Conservation (phyloP, 2,329 filamentous ascomycete species). For the Diaporthe batatas region DNA sequence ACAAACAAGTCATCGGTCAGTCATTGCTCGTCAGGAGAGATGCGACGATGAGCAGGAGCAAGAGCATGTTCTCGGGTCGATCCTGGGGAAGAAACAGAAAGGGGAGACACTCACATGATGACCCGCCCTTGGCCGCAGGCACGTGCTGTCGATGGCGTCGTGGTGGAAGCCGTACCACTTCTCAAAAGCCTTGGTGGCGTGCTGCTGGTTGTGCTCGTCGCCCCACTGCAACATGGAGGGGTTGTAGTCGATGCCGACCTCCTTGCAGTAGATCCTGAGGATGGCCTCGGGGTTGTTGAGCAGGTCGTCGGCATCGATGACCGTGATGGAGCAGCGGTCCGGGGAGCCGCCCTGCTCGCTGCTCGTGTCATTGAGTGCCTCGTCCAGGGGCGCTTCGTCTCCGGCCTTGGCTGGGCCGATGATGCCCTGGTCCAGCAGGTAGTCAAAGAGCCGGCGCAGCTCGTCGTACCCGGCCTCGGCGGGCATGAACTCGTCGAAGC, state of each 20-base stretch:
- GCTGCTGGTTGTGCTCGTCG: conserved; percentile 76
- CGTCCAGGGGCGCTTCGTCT: conserved; percentile 44
- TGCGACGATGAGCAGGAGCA: too few species aligned
- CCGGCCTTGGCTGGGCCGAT: conserved; percentile 77
- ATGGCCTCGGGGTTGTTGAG: conserved; percentile 85
- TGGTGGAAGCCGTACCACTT: conserved; percentile 99
- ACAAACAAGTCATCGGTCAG: conserved; percentile 15
- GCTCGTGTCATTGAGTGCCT: conserved; percentile 45
- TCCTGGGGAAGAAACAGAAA: too few species aligned
- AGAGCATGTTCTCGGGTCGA: too few species aligned
- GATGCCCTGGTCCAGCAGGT: conserved; percentile 75
- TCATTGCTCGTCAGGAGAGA: neutral
- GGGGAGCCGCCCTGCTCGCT: conserved; percentile 19
- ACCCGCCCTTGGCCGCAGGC: conserved; percentile 77
- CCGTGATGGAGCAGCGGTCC: conserved; percentile 69
- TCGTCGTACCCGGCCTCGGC: conserved; percentile 92
- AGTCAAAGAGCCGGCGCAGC: conserved; percentile 89
- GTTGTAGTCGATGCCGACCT: conserved; percentile 81
- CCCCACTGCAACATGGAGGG: conserved; percentile 89
- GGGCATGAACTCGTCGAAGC: conserved; percentile 88
- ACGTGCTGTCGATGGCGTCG: conserved; percentile 87
- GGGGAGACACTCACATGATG: conserved; percentile 64
- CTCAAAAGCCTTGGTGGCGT: conserved; percentile 83
- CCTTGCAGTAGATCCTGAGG: conserved; percentile 84
- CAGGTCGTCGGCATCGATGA: conserved; percentile 94